Evolutionary conservation across 192 early-diverging fungal genomes (phyloP).

Genomic region (Coemansia pectinata): DNA sequence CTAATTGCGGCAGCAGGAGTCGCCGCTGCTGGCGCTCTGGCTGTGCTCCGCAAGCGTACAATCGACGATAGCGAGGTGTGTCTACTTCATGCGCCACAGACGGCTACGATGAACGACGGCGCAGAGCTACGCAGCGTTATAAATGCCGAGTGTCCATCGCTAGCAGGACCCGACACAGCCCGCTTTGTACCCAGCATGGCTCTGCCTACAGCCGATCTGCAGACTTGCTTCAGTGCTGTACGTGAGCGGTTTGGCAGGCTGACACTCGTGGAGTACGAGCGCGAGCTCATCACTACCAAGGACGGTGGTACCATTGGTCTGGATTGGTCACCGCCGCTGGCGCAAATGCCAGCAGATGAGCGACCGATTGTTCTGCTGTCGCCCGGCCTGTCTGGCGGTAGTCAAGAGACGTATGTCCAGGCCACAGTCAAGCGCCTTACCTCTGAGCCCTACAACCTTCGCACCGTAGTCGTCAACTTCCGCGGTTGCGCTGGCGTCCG

Average conservation of each 20-base stretch:
- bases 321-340: slow-evolving; percentile 79
- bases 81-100: slow-evolving; percentile 41
- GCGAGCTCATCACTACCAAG: slow-evolving; percentile 62
- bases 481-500: slow-evolving; percentile 85
- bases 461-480: slow-evolving; percentile 84
- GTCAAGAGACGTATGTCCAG: slow-evolving; percentile 87
- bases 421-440: slow-evolving; percentile 66
- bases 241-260: slow-evolving; percentile 56
- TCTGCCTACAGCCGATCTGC: slow-evolving; percentile 75
- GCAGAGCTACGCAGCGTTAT: slow-evolving; percentile 36
- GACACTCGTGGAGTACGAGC: slow-evolving; percentile 35
- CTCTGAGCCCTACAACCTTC: slow-evolving; percentile 61
- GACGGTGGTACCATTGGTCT: slow-evolving; percentile 87
- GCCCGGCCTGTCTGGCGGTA: slow-evolving; percentile 92
- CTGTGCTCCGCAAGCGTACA: slow-evolving; percentile 30
- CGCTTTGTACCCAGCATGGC: slow-evolving; percentile 70
- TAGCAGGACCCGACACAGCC: slow-evolving; percentile 46
- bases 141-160: slow-evolving; percentile 55
- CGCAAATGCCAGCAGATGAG: slow-evolving; percentile 57
- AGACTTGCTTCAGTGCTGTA: slow-evolving; percentile 59
- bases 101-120: slow-evolving; percentile 15
- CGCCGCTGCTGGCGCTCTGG: slow-evolving; percentile 21
- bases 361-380: slow-evolving; percentile 80
- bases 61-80: slow-evolving; percentile 39
- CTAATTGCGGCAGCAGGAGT: slow-evolving; percentile 18